Base-by-base conservation (phyloP, 1,284 basidiomycete species). In the Rhizopogon parksii region DNA sequence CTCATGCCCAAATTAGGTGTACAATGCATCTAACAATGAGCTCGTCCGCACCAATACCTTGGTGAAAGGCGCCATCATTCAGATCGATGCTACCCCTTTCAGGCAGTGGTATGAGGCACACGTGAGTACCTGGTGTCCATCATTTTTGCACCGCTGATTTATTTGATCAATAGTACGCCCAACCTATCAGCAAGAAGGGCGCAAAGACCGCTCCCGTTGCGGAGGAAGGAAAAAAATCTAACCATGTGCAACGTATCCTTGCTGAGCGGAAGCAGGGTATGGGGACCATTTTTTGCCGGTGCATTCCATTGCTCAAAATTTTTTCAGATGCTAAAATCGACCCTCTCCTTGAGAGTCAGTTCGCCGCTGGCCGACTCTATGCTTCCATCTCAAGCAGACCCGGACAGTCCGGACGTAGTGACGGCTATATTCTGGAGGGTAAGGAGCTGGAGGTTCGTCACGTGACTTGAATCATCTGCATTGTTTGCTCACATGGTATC, bases 1-100 rank as follows among this genome's bases (percentile, higher is more conserved):
- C 27, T 14, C 1, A 12, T 17, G 36, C 36, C 12, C 12, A n/a
- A 40, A 17, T 2, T 49, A 94, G 91, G 88, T 92, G 49, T 97
- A 97, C 83, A 97, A 97, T 72, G 83, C 95, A 46, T 94, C 94
- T 58, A 97, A 97, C 85, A 97, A 97, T 76, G 94, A 97, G 76
- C 83, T 97, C 67, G 94, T 97, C 68, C 91, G 94, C 68, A 97
- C 94, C 63, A 96, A 97, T 79, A 97, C 94, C 55, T 85, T 97
- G 54, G 94, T 97, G 68, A 96, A 95, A 80, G 79, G 84, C 58
- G 88, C 88, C 60, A 88, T 97, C 73, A 91, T 97, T 72, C 93
- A 96, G 72, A 71, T 97, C 66, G 94, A 97, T 77, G 94, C 94
- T 58, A 85, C 93, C 45, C 95, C 94, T 59, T 97, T 96, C 90